These are phyloP conservation scores for Clarireedia hainanense DNA, from an alignment of 2,329 filamentous ascomycete species.

Conservation along the genomic window DNA sequence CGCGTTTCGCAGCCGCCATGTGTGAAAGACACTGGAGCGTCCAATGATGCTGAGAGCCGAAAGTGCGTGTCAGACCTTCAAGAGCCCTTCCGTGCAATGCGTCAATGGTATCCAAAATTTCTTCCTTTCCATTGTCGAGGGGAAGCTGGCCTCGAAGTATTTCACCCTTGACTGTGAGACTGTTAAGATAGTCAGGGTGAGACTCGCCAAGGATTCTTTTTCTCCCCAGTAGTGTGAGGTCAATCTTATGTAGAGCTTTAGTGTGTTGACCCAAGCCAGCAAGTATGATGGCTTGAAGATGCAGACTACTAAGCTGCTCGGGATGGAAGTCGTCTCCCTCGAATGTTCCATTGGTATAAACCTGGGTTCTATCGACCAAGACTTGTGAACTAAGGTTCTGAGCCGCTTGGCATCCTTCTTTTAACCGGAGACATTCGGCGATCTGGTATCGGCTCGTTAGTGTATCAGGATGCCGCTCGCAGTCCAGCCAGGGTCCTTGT, in stretches of 20 bases:
- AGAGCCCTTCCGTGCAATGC: slow-evolving; percentile 17
- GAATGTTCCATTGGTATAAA: slow-evolving; percentile 19
- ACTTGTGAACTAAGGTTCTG: slow-evolving; percentile 18
- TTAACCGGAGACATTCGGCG: slow-evolving; percentile 16
- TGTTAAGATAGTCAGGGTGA: slow-evolving; percentile 19
- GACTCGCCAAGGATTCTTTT: slow-evolving; percentile 16
- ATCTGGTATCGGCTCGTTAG: slow-evolving; percentile 22
- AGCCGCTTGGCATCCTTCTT: slow-evolving; percentile 20
- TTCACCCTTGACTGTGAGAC: slow-evolving; percentile 23
- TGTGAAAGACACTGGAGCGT: slow-evolving; percentile 20
- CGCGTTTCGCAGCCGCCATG: slow-evolving; percentile 18
- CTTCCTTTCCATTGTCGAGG: slow-evolving; percentile 10
- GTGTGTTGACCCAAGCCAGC: slow-evolving; percentile 19
- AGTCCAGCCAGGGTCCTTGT: slow-evolving; percentile 20
- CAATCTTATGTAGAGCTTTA: slow-evolving; percentile 18
- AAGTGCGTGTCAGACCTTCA: slow-evolving; percentile 18
- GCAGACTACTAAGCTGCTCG: slow-evolving; percentile 22
- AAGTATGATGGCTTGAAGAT: slow-evolving; percentile 22
- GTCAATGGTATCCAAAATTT: slow-evolving; percentile 18
- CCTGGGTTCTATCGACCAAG: slow-evolving; percentile 17
- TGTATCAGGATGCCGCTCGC: slow-evolving; percentile 22
- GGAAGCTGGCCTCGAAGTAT: slow-evolving; percentile 21
- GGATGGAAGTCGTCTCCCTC: slow-evolving; percentile 20
- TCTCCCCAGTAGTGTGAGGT: slow-evolving; percentile 14
- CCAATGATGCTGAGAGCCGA: slow-evolving; percentile 20